Conservation (phyloP, 176 grass and related monocot genomes). For the Musa itinerans region DNA sequence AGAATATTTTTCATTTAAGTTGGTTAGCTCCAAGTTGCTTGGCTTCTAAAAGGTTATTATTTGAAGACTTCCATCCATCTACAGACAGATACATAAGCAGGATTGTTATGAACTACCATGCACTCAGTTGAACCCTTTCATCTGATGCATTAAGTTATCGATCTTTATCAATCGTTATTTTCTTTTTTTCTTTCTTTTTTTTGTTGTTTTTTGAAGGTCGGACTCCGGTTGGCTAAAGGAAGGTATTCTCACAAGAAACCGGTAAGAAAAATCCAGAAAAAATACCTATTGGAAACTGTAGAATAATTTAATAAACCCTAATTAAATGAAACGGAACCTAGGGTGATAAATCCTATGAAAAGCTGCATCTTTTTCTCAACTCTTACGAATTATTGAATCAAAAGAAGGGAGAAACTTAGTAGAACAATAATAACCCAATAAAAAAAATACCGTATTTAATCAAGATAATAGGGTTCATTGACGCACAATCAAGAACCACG, state of each 20-base stretch:
- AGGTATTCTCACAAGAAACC: too few relatives aligned
- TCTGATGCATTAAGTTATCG: neutral
- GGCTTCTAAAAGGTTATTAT: neutral
- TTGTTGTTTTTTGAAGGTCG: neutral
- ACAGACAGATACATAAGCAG: neutral
- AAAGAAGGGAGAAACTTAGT: neutral
- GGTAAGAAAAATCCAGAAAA: too few relatives aligned
- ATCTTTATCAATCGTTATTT: too few relatives aligned
- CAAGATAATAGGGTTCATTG: neutral
- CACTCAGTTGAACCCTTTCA: neutral
- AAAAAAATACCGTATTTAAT: neutral
- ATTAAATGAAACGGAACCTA: neutral
- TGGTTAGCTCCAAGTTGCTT: too few relatives aligned
- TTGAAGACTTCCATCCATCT: neutral
- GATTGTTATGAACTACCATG: neutral
- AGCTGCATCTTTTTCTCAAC: neutral
- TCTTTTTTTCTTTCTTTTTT: neutral
- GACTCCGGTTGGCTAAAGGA: too few relatives aligned
- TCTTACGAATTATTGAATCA: neutral
- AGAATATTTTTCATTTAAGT: too few relatives aligned
- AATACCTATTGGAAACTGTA: too few relatives aligned
- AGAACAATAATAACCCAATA: neutral
- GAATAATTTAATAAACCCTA: neutral
- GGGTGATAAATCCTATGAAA: neutral
- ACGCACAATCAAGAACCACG: neutral